Evolutionary conservation across 2,329 filamentous ascomycete genomes (phyloP).

Genomic region (Exophiala aquamarina): DNA sequence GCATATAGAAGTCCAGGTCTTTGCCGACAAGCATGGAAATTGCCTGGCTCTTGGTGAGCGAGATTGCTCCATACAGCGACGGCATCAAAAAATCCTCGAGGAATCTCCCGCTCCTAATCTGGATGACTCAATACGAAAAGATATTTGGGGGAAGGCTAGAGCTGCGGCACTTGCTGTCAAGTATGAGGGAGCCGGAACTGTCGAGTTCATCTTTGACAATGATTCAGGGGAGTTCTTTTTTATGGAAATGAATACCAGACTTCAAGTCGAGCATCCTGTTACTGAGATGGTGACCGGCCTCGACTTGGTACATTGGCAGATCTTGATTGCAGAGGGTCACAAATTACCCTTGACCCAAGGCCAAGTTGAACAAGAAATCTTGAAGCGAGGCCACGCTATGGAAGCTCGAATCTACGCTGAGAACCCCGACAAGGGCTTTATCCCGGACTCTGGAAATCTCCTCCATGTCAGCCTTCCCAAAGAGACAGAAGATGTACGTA

Average conservation of each 20-base stretch:
- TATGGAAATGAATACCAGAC: constrained; percentile 74
- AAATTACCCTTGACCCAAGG: constrained; percentile 65
- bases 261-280: constrained; percentile 97
- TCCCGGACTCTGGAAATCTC: constrained; percentile 87
- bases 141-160: constrained; percentile 65
- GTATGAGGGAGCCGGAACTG: constrained; percentile 66
- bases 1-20: constrained; percentile 68
- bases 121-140: constrained; percentile 58
- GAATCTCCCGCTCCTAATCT: constrained; percentile 66
- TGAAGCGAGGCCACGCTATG: constrained; percentile 76
- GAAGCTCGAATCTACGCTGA: constrained; percentile 97
- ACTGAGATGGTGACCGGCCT: constrained; percentile 76
- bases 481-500: constrained; percentile 68
- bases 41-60: constrained; percentile 64
- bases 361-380: constrained; percentile 69
- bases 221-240: constrained; percentile 67
- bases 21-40: constrained; percentile 65
- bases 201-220: constrained; percentile 70
- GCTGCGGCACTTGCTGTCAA: constrained; percentile 63
- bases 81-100: constrained; percentile 67
- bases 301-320: constrained; percentile 92
- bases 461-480: constrained; percentile 76
- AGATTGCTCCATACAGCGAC: constrained; percentile 65
- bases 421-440: constrained; percentile 85
- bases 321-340: constrained; percentile 76